Base-by-base conservation (phyloP, 2,329 filamentous ascomycete genomes). In the Metarhizium rileyi region DNA sequence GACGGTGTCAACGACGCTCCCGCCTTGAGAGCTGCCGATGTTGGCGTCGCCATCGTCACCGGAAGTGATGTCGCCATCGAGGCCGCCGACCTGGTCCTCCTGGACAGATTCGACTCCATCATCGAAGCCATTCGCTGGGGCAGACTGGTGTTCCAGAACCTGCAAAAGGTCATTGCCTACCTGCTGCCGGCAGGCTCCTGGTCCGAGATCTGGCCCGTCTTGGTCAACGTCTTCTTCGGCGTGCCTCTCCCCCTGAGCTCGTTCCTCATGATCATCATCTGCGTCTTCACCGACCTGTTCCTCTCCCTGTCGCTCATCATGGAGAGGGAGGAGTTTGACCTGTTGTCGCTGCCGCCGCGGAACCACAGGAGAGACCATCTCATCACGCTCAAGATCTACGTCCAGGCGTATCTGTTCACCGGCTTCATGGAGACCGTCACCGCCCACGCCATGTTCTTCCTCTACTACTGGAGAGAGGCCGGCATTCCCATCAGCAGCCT, bases 71-170 rank as follows among this genome's bases (percentile, higher is more conserved):
- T 85, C 3, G 81, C 82, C 20, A 84, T 83, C 53, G 70, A 72
- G 36, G 77, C 77, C 0, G 81, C 82, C 0, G 82, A 86, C 52
- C 78, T 86, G 40, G 78, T 86, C 2, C 67, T 87, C 2, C 80
- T 83, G 0, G 82, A 87, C 60, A 84, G 83, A 59, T 87, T 87
- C 53, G 82, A 83, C 26, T 82, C 77, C 25, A 87, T 87, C 54
- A 73, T 86, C 43, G 81, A 82, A 28, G 83, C 82, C 1, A 82
- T 87, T 47, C 66, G 66, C 7, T 62, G 67, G 0, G 67, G 67
- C 0, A 63, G 67, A 5, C 66, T 70, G 0, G 66, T 69, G 7
- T 68, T 70, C 55, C 66, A 70, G 52, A 70, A 70, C 38, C 53
- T 70, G 5, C 67, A 70, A 53, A 70, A 69, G 42, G 66, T 70